Base-by-base conservation (phyloP, 1,284 basidiomycete species). In the Phellopilus nigrolimitatus region DNA sequence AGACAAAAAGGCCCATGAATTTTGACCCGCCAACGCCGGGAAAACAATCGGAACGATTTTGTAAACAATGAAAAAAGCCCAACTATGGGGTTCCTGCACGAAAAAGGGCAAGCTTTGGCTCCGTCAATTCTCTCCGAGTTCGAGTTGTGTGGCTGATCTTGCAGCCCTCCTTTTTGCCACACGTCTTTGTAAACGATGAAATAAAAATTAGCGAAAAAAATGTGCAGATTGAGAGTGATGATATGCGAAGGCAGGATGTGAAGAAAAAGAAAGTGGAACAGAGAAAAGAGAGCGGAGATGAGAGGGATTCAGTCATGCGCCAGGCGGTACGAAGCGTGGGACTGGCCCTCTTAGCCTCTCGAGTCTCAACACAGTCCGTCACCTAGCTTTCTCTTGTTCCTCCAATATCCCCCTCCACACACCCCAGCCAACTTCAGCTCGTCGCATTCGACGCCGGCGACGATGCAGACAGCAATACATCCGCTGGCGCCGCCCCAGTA, bases 391-490 rank as follows among this genome's bases (percentile, higher is more conserved):
- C 64, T 63, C 68, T 63, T 66, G 65, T 68, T 21, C 36, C 45
- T 37, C 33, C 47, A 41, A 43, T 37, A 41, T 43, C 47, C 25
- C 40, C 40, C 41, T 25, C 9, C 15, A 40, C 24, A 19, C 15
- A 25, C 48, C 36, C 30, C 13, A 43, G 24, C 37, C 30, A 28
- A 27, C 19, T 42, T 42, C 52, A 49, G 22, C 47, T 38, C 74
- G 70, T 73, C 72, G 60, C 69, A 66, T 60, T 68, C 69, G 60
- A 59, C 63, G 47, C 64, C 66, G 15, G 17, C 44, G 39, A 52
- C 49, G 42, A 85, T 84, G 80, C 83, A 85, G 72, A 75, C 81
- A 55, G 81, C 78, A 63, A 72, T 82, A 53, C 79, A 85, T 64
- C 76, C 78, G 56, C 69, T 82, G 54, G 69, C 74, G 56, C 73